These are phyloP conservation scores for Umbelopsis vinacea DNA, from an alignment of 192 early-diverging fungal species.

Conservation along the genomic window DNA sequence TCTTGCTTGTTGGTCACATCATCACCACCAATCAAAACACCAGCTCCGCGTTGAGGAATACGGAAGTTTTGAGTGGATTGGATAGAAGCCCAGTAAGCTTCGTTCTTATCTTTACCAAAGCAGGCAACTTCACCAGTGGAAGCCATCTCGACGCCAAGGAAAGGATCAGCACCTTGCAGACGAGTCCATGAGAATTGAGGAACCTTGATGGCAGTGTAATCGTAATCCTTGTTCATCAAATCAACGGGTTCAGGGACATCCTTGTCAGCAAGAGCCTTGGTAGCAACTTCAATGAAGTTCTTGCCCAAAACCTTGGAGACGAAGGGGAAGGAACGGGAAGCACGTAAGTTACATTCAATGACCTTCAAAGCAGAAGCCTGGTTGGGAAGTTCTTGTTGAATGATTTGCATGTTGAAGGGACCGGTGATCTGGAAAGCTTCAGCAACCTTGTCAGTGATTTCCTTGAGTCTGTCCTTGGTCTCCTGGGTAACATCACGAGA, in stretches of 20 bases:
- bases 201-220: slow-evolving; percentile 90
- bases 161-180: slow-evolving; percentile 92
- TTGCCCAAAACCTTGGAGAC: slow-evolving; percentile 92
- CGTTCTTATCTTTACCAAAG: slow-evolving; percentile 89
- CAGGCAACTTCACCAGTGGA: slow-evolving; percentile 98
- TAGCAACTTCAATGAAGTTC: slow-evolving; percentile 93
- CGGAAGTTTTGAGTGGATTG: slow-evolving; percentile 92
- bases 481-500: slow-evolving; percentile 57
- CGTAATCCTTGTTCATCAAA: slow-evolving; percentile 60
- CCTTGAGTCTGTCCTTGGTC: slow-evolving; percentile 67
- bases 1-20: slow-evolving; percentile 73
- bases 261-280: slow-evolving; percentile 74
- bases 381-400: slow-evolving; percentile 57
- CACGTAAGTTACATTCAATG: slow-evolving; percentile 98
- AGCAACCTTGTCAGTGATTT: slow-evolving; percentile 86
- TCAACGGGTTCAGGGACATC: slow-evolving; percentile 61
- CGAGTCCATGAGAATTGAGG: slow-evolving; percentile 98
- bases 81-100: slow-evolving; percentile 83
- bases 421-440: slow-evolving; percentile 94
- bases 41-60: slow-evolving; percentile 69
- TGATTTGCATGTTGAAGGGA: slow-evolving; percentile 99
- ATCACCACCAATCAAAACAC: slow-evolving; percentile 74
- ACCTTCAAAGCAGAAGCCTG: slow-evolving; percentile 78
- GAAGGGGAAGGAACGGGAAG: slow-evolving; percentile 97
- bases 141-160: slow-evolving; percentile 98